Evolutionary conservation across 257 asterid species (phyloP).

Genomic region (Salvia miltiorrhiza): DNA sequence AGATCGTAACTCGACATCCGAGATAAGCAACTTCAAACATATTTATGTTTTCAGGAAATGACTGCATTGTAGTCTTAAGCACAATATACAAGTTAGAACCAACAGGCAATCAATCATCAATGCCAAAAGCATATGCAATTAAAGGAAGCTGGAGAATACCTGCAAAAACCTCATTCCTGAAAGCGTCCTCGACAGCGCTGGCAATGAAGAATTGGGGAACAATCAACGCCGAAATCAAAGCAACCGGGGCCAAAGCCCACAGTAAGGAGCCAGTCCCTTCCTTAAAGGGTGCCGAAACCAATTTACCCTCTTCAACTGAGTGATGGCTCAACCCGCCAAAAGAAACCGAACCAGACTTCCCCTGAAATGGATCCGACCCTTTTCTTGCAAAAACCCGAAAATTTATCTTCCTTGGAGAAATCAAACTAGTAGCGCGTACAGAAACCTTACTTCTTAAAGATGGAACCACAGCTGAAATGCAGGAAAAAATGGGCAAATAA

Average conservation of each 20-base stretch:
- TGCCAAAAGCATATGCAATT: neutral
- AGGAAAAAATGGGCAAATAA: neutral
- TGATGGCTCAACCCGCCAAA: slow-evolving; percentile 73
- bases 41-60: neutral
- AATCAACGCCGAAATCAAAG: slow-evolving; percentile 58
- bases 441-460: slow-evolving; percentile 33
- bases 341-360: slow-evolving; percentile 82
- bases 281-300: slow-evolving; percentile 66
- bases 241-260: slow-evolving; percentile 87
- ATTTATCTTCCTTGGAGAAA: slow-evolving; percentile 33
- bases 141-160: slow-evolving; percentile 36
- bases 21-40: neutral
- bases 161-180: slow-evolving; percentile 57
- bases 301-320: slow-evolving; percentile 62
- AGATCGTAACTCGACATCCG: neutral
- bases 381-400: slow-evolving; percentile 36
- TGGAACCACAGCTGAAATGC: slow-evolving; percentile 37
- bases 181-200: slow-evolving; percentile 50
- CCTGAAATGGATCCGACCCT: slow-evolving; percentile 60
- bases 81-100: neutral
- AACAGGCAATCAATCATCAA: neutral
- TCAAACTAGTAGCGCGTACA: slow-evolving; percentile 25
- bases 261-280: slow-evolving; percentile 58
- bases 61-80: neutral
- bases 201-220: slow-evolving; percentile 63